Evolutionary conservation across 2,329 filamentous ascomycete genomes (phyloP), one percentile per base, ranked within the genome.

Genomic region (Immersiporthe knoxdaviesiana): DNA sequence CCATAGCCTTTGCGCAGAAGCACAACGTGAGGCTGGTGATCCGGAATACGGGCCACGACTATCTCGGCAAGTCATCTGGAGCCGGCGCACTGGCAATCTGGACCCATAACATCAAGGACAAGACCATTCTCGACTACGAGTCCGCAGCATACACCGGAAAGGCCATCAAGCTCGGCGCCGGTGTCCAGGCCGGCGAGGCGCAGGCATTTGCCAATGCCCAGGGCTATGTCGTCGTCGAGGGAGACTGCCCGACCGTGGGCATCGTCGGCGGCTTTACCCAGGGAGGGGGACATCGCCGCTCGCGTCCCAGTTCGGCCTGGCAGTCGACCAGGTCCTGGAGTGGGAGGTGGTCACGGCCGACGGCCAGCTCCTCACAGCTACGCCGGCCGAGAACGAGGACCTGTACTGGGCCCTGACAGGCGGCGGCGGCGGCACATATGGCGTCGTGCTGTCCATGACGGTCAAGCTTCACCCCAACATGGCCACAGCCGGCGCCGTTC

Each of bases 331-430:
- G 63, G 79, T 81, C 0, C 74, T 87, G 2, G 76, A 80, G 61
- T 82, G 77, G 70, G 77, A 83, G 63, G 81, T 84, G 1, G 78
- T 87, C 8, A 81, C 80, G 14, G 81, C 78, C 0, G 72, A 72
- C 30, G 84, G 84, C 0, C 59, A 76, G 10, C 70, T 80, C 16
- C 69, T 85, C 0, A 79, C 74, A 2, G 84, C 83, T 0, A 80
- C 77, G 11, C 78, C 74, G 2, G 74, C 76, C 1, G 68, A 81
- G 35, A 81, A 86, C 63, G 65, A 76, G 0, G 84, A 87, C 65
- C 76, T 87, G 2, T 86, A 84, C 74, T 88, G 84, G 84, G 85
- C 84, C 11, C 74, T 85, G 3, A 76, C 77, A 59, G 83, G 83
- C 10, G 83, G 84, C 5, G 84, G 85, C 2, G 81, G 80, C 12